Evolutionary conservation across 257 asterid species (phyloP).

Genomic region (Solanum verrucosum): DNA sequence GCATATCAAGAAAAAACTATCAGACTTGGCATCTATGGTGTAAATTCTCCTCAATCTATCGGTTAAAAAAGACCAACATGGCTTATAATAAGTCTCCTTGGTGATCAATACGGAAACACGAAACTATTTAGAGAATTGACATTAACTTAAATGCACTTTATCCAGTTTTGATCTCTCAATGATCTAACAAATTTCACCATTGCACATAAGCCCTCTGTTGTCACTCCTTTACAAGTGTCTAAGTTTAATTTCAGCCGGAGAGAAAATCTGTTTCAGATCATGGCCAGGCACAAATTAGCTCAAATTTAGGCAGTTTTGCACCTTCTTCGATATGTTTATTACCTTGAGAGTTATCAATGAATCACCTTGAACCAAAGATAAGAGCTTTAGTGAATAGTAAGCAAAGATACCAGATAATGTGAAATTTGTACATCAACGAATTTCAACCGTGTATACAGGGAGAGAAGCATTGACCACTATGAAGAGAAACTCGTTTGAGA

Average conservation of each 20-base stretch:
- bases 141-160: not conserved
- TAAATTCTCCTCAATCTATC: not conserved
- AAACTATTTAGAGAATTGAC: not conserved
- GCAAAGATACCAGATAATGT: not conserved
- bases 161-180: conserved; percentile 5
- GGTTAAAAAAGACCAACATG: not conserved
- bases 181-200: not conserved
- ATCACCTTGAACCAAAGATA: not conserved
- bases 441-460: not conserved
- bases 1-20: not conserved
- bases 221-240: too few species aligned
- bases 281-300: not conserved
- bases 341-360: too few species aligned
- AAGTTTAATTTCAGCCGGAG: too few species aligned
- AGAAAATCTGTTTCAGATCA: not conserved
- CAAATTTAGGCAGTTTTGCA: not conserved
- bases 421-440: not conserved
- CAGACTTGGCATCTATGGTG: not conserved
- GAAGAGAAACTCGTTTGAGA: not conserved
- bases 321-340: not conserved
- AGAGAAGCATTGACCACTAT: not conserved
- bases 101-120: not conserved
- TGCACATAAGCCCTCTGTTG: not conserved
- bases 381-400: not conserved
- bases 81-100: not conserved